A percentile compares a stretch with the other conserved stretches of the same genome.
phyloP scores from a whole-genome alignment of 352 stramenopile species.

The Thraustochytrium striatum region DNA sequence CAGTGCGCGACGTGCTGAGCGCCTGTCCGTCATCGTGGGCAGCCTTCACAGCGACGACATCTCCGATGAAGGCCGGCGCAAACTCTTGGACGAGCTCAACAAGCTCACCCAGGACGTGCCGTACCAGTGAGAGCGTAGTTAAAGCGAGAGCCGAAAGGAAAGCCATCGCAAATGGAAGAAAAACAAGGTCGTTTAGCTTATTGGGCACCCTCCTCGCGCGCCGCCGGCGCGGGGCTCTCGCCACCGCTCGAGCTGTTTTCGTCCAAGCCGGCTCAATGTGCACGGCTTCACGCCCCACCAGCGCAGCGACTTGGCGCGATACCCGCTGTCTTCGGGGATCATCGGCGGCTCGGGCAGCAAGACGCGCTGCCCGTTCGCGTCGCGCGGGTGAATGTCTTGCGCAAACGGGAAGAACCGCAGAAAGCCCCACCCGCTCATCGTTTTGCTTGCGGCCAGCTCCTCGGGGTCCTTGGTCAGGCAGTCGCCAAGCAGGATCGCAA shows the following conservation, averaged over 20 bases:
- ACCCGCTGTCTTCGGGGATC: background rate
- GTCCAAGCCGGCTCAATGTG: background rate
- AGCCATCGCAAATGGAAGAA: background rate
- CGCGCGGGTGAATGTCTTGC: background rate
- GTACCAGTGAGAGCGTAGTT: slow-evolving; percentile 14
- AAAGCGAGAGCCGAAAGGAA: background rate
- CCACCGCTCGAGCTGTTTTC: background rate
- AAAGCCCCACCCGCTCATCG: background rate
- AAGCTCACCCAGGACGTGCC: background rate
- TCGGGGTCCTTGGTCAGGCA: background rate
- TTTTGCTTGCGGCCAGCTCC: background rate
- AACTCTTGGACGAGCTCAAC: background rate
- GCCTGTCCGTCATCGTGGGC: slow-evolving; percentile 7
- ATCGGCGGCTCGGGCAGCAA: background rate
- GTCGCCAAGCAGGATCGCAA: background rate
- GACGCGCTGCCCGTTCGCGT: background rate
- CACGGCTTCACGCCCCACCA: background rate
- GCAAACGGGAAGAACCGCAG: background rate
- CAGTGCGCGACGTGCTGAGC: slow-evolving; percentile 34
- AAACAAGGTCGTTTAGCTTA: background rate
- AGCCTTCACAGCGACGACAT: slow-evolving; percentile 20
- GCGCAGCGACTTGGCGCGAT: background rate
- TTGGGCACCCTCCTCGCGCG: background rate
- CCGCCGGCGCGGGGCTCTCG: background rate
- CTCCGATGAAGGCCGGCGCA: background rate